phyloP scores from a whole-genome alignment of 352 stramenopile species.

The Thraustotheca clavata region DNA sequence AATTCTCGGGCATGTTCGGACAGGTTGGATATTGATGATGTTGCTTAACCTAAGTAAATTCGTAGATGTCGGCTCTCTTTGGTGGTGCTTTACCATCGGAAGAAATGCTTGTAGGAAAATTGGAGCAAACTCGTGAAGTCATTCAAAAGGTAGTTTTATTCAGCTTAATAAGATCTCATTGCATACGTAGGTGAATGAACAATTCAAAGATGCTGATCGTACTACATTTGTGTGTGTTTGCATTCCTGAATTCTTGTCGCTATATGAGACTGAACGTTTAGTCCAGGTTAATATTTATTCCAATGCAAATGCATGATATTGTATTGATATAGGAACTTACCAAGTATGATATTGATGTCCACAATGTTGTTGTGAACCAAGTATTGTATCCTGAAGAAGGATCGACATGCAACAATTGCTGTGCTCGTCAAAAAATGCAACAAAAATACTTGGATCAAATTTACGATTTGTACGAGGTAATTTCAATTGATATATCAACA shows the following conservation, averaged over 20 bases:
- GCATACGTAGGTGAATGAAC: slow-evolving; percentile 84
- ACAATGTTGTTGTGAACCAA: slow-evolving; percentile 99
- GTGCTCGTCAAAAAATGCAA: slow-evolving; percentile 98
- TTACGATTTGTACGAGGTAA: slow-evolving; percentile 95
- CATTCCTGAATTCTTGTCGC: slow-evolving; percentile 99
- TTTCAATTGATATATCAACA: slow-evolving; percentile 22
- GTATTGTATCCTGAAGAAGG: slow-evolving; percentile 87
- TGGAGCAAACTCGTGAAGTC: slow-evolving; percentile 93
- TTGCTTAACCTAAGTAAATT: too few species aligned
- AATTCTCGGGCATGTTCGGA: slow-evolving; percentile 83
- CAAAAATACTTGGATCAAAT: slow-evolving; percentile 99
- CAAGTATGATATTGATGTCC: slow-evolving; percentile 99
- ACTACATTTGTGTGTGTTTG: slow-evolving; percentile 99
- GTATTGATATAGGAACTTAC: slow-evolving; percentile 86
- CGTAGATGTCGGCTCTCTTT: slow-evolving; percentile 45
- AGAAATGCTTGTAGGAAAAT: slow-evolving; percentile 93
- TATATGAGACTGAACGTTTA: slow-evolving; percentile 99
- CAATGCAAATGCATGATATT: not conserved
- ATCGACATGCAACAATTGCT: slow-evolving; percentile 88
- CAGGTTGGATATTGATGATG: slow-evolving; percentile 31
- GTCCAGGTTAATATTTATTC: slow-evolving; percentile 58
- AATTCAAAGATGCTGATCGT: slow-evolving; percentile 97
- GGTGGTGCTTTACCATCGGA: slow-evolving; percentile 72
- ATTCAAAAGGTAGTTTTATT: slow-evolving; percentile 87
- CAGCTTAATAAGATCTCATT: not conserved